These are phyloP conservation scores for Cupressus sempervirens DNA, from an alignment of 75 land plant species.

Conservation along the genomic window DNA sequence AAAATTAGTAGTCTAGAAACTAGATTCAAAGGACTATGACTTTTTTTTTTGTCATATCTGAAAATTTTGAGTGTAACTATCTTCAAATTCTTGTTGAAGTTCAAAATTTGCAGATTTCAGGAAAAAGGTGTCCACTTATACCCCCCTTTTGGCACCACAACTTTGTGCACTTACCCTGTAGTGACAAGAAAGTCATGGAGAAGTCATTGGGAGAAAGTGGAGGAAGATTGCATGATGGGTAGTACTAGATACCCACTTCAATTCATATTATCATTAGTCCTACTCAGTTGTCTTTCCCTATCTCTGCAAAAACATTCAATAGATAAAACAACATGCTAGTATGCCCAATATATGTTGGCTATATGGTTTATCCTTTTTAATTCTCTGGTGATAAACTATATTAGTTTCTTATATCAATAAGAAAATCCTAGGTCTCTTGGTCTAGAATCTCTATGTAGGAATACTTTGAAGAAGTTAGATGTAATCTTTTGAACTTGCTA, in stretches of 20 bases:
- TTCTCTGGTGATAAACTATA: no score
- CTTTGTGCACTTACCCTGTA: no score
- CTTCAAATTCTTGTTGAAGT: no score
- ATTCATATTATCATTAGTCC: conserved; percentile 86
- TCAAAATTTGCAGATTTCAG: no score
- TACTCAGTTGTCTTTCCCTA: conserved; percentile 80
- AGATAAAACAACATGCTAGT: conserved; percentile 92
- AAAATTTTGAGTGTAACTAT: no score
- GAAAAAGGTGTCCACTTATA: no score
- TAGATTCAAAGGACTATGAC: no score
- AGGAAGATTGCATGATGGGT: neutral
- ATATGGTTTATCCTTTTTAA: neutral
- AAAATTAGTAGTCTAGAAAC: no score
- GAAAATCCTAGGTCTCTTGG: neutral
- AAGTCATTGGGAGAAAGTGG: conserved; percentile 6
- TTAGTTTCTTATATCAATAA: neutral
- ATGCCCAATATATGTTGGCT: neutral
- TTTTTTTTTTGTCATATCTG: no score
- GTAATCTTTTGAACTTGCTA: no score
- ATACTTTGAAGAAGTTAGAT: neutral
- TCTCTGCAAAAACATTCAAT: conserved; percentile 80
- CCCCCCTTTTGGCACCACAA: no score
- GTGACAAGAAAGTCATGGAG: no score
- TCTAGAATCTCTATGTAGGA: neutral
- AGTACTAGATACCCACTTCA: conserved; percentile 89